phyloP scores from a whole-genome alignment of 1,284 basidiomycete genomes.

The Trichosporon sp. region DNA sequence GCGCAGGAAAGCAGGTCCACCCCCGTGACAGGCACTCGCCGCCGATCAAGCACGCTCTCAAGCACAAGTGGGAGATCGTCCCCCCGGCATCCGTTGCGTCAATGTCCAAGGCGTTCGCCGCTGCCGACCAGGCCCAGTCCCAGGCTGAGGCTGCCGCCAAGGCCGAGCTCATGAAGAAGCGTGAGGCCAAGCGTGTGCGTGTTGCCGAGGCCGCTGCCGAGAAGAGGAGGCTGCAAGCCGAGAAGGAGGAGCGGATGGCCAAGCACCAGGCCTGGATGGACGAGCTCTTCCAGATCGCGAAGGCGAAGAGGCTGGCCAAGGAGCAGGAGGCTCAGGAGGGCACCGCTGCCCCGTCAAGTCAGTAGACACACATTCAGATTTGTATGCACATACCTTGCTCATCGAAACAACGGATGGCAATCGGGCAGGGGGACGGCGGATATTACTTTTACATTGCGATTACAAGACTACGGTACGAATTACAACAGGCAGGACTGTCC shows the following conservation, averaged over 20 bases:
- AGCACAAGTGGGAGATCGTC: constrained; percentile 8
- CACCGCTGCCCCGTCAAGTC: neutral
- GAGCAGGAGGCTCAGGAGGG: neutral
- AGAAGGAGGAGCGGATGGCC: neutral
- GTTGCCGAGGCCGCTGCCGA: neutral
- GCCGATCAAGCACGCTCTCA: constrained; percentile 4
- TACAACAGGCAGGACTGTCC: neutral
- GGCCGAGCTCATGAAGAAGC: neutral
- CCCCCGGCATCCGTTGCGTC: neutral
- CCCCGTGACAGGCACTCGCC: constrained; percentile 6
- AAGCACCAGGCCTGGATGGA: constrained; percentile 1
- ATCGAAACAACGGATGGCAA: neutral
- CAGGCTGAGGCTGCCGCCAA: neutral
- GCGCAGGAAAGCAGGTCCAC: constrained; percentile 6
- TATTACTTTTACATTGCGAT: neutral
- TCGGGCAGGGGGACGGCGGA: neutral
- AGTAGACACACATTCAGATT: neutral
- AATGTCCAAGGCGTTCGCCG: neutral
- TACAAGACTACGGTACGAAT: neutral
- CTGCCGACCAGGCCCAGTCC: constrained; percentile 1
- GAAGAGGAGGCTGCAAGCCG: neutral
- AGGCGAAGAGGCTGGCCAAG: neutral
- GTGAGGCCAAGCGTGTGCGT: neutral
- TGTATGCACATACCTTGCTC: constrained; percentile 4
- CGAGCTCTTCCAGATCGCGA: neutral